These are phyloP conservation scores for Talaromyces sp. DNA, from an alignment of 2,329 filamentous ascomycete species.

Conservation along the genomic window DNA sequence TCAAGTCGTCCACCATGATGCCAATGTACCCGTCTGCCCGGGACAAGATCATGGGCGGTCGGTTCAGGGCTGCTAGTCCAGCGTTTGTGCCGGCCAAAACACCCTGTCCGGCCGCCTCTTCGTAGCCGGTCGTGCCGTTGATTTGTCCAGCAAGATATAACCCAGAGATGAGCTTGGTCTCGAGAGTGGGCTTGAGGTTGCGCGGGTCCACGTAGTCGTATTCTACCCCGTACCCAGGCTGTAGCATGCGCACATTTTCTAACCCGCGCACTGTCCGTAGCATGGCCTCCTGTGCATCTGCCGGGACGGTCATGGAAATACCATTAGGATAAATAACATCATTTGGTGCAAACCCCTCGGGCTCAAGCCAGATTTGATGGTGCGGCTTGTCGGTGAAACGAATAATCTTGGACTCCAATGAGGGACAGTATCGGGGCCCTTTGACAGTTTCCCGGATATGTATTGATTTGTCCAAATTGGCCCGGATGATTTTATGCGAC, in stretches of 20 bases:
- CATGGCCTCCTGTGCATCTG: slow-evolving; percentile 76
- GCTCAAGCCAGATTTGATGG: slow-evolving; percentile 95
- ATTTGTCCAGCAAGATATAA: slow-evolving; percentile 94
- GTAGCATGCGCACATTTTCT: slow-evolving; percentile 84
- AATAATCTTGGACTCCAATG: slow-evolving; percentile 88
- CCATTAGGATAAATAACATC: slow-evolving; percentile 94
- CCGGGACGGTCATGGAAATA: slow-evolving; percentile 92
- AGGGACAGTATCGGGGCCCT: slow-evolving; percentile 92
- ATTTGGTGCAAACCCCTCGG: slow-evolving; percentile 79
- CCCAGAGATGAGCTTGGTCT: slow-evolving; percentile 85
- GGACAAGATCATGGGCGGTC: slow-evolving; percentile 62
- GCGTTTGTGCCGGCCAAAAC: slow-evolving; percentile 92
- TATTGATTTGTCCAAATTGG: slow-evolving; percentile 90
- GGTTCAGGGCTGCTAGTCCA: slow-evolving; percentile 67
- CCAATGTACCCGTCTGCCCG: slow-evolving; percentile 93
- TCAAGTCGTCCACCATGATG: slow-evolving; percentile 96
- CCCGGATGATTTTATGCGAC: slow-evolving; percentile 76
- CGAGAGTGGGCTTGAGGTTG: slow-evolving; percentile 77
- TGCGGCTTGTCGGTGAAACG: slow-evolving; percentile 73
- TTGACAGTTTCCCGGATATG: slow-evolving; percentile 95
- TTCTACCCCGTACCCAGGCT: slow-evolving; percentile 94
- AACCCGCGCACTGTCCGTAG: slow-evolving; percentile 84
- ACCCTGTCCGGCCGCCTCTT: slow-evolving; percentile 92
- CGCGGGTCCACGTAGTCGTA: slow-evolving; percentile 98
- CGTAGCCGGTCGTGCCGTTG: slow-evolving; percentile 96